Evolutionary conservation across 192 early-diverging fungal species (phyloP), one percentile per base, ranked within the genome.

Genomic region (Funneliformis geosporum): DNA sequence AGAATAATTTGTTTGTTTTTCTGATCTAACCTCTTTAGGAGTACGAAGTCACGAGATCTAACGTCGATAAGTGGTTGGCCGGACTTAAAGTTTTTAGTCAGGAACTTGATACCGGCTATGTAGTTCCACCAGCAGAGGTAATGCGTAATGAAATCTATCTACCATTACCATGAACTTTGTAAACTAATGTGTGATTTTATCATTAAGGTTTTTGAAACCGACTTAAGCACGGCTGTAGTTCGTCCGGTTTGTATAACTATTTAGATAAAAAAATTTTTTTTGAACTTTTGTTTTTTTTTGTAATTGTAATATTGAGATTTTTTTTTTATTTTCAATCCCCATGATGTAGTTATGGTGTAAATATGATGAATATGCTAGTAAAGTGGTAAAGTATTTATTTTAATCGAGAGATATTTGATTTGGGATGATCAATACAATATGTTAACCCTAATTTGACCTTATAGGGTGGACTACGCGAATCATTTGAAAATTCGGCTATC

Each of bases 231-330:
- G 18, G 18, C 77, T 1, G 77, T 70, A 59, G 77, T 79, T 70
- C 38, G 33, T 14, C 77, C 77, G 65, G 77, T 79, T 47, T 60
- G 77, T 70, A 68, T 79, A 79, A n/a, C 33, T 75, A 1, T 73
- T 23, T 25, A 18, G 23, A 43, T 60, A 18, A 59, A 75, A 75
- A 42, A 25, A 33, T 23, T 25, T 23, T 38, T 67, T 47, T 46
- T 8, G 8, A 28, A 27, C 16, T 21, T 39, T 23, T 67, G n/a
- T n/a, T n/a, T 0, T 10, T 38, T 66, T 2, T 8, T 16, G 7
- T 16, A 40, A 3, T 39, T 23, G 5, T 6, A 43, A 43, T 39
- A 42, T 6, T 33, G 50, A 33, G 11, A 33, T 46, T 46, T 11
- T 42, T 27, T 42, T 23, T 61, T 2, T 62, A n/a, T n/a, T n/a